Percentiles rank a stretch among this genome's conserved stretches.
phyloP scores from a whole-genome alignment of 768 basidiomycete species.

The Panaeolus cyanescens region DNA sequence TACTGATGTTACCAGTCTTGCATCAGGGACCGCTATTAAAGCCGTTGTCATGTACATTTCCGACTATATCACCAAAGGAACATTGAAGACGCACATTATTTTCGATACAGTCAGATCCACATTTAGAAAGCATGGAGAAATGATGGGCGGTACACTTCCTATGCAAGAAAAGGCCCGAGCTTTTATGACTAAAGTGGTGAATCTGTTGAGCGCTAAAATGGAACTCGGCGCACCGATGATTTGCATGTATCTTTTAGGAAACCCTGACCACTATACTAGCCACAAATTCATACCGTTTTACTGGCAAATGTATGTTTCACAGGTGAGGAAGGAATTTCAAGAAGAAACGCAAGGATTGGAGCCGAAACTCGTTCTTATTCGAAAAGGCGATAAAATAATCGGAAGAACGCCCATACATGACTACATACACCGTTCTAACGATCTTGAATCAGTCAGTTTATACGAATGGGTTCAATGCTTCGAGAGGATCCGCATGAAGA shows the following conservation, averaged over 20 bases:
- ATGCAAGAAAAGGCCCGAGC: constrained; percentile 24
- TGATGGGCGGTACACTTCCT: constrained; percentile 14
- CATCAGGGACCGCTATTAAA: constrained; percentile 42
- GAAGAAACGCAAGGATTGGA: not conserved
- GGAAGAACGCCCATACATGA: constrained; percentile 2
- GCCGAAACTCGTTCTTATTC: not conserved
- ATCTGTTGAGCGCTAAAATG: constrained; percentile 32
- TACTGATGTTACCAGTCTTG: constrained; percentile 37
- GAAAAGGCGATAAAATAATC: not conserved
- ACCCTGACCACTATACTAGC: constrained; percentile 41
- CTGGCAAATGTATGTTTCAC: constrained; percentile 32
- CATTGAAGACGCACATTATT: constrained; percentile 38
- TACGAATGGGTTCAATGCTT: not conserved
- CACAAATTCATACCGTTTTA: constrained; percentile 32
- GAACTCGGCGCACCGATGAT: constrained; percentile 41
- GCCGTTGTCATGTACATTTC: constrained; percentile 38
- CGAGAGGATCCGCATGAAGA: too few relatives aligned
- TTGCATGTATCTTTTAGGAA: constrained; percentile 31
- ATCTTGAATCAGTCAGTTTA: constrained; percentile 1
- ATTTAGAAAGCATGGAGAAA: constrained; percentile 24
- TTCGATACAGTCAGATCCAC: constrained; percentile 32
- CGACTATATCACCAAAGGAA: constrained; percentile 44
- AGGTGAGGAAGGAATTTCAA: constrained; percentile 18
- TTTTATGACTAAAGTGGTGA: constrained; percentile 37
- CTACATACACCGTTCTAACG: constrained; percentile 1